These are phyloP conservation scores for Chlamydomonas sphaeroides DNA, from an alignment of 139 green algal genomes.

Conservation along the genomic window DNA sequence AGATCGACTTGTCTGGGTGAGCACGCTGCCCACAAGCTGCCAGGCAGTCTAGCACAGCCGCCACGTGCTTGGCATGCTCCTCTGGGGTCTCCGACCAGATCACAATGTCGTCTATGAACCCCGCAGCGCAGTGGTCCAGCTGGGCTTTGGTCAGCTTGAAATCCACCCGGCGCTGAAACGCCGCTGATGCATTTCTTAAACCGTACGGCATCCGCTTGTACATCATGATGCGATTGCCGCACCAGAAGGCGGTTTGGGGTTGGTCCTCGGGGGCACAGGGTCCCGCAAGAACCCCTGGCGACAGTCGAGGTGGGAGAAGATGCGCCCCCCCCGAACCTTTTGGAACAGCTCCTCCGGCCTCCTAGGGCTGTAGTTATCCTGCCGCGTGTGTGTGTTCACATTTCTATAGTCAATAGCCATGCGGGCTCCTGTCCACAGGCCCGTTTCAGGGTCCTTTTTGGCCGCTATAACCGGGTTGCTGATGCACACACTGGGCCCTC, in stretches of 20 bases:
- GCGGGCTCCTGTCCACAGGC: not conserved
- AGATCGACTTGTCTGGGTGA: conserved; percentile 36
- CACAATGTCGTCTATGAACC: conserved; percentile 19
- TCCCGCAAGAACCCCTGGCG: conserved; percentile 45
- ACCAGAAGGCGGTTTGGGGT: conserved; percentile 25
- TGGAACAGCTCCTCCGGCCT: not conserved
- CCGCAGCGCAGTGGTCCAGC: not conserved
- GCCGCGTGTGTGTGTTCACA: not conserved
- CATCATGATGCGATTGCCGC: too few species aligned
- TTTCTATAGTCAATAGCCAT: not conserved
- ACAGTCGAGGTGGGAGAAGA: conserved; percentile 49
- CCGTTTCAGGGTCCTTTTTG: conserved; percentile 1
- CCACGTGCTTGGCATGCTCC: conserved; percentile 34
- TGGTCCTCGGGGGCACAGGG: not conserved
- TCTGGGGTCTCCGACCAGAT: conserved; percentile 10
- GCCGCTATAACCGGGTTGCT: not conserved
- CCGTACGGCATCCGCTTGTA: conserved; percentile 40
- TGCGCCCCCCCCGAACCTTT: not conserved
- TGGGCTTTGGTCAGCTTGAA: not conserved
- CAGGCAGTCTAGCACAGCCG: not conserved
- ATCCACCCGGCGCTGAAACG: conserved; percentile 32
- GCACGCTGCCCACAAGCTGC: conserved; percentile 2
- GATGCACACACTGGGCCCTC: not conserved
- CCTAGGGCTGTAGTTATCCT: not conserved
- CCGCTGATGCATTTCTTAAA: conserved; percentile 21